Conservation (phyloP, 768 basidiomycete species). For the Boletus subparvulus region DNA sequence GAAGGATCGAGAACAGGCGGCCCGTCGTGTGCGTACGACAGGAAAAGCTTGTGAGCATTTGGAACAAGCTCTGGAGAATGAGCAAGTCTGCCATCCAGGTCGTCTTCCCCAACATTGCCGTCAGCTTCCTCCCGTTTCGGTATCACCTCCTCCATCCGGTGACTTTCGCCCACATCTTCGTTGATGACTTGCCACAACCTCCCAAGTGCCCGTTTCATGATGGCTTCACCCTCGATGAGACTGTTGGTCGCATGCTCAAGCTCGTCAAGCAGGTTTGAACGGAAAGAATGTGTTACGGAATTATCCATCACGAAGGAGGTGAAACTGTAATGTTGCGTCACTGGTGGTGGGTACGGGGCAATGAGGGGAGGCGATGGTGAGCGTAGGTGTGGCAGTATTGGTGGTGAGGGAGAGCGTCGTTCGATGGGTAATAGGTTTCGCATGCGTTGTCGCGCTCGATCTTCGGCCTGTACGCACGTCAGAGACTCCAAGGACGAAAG, state of each 20-base stretch:
- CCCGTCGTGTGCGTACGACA: slow-evolving; percentile 50
- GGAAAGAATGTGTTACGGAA: slow-evolving; percentile 80
- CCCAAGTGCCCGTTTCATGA: slow-evolving; percentile 71
- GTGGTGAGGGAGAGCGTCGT: slow-evolving; percentile 68
- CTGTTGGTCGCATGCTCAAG: slow-evolving; percentile 80
- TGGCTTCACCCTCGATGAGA: slow-evolving; percentile 80
- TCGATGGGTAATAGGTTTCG: slow-evolving; percentile 61
- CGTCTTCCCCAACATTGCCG: slow-evolving; percentile 43
- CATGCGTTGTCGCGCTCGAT: slow-evolving; percentile 79
- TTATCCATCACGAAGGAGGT: slow-evolving; percentile 86
- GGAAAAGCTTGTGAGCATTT: slow-evolving; percentile 64
- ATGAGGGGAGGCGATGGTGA: slow-evolving; percentile 77
- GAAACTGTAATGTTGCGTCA: slow-evolving; percentile 68
- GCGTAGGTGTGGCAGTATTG: slow-evolving; percentile 70
- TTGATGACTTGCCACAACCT: slow-evolving; percentile 79
- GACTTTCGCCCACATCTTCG: slow-evolving; percentile 55
- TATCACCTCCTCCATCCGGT: slow-evolving; percentile 42
- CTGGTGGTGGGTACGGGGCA: slow-evolving; percentile 73
- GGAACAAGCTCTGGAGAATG: slow-evolving; percentile 69
- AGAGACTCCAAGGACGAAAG: slow-evolving; percentile 8
- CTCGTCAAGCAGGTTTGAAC: slow-evolving; percentile 73
- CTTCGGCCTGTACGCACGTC: slow-evolving; percentile 58
- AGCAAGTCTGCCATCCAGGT: slow-evolving; percentile 44
- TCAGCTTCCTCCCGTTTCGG: slow-evolving; percentile 72
- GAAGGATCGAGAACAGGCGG: slow-evolving; percentile 54